Evolutionary conservation across 345 rosid species (phyloP).

Genomic region (Passiflora organensis): DNA sequence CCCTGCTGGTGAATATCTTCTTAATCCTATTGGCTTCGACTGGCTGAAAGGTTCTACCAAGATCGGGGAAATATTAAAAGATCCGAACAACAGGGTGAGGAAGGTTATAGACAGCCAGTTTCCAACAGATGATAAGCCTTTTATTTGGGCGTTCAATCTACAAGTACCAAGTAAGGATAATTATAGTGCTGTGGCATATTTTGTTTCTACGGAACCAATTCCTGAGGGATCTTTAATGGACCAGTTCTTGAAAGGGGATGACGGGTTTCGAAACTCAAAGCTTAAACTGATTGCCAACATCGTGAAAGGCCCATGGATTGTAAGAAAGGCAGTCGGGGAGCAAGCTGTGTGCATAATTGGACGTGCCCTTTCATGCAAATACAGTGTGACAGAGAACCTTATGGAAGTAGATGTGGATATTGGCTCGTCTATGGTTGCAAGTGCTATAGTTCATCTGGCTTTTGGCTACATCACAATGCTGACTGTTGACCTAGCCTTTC

Average conservation of each 20-base stretch:
- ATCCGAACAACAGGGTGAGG: slow-evolving; percentile 56
- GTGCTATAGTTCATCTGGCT: slow-evolving; percentile 87
- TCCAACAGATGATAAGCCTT: slow-evolving; percentile 58
- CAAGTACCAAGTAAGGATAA: slow-evolving; percentile 90
- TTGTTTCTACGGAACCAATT: slow-evolving; percentile 48
- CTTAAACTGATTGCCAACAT: slow-evolving; percentile 93
- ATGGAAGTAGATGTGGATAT: slow-evolving; percentile 87
- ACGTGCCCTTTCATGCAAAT: slow-evolving; percentile 72
- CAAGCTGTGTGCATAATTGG: slow-evolving; percentile 93
- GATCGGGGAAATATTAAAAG: slow-evolving; percentile 48
- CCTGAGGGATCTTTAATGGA: slow-evolving; percentile 69
- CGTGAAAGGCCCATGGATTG: slow-evolving; percentile 95
- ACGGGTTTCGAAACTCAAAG: slow-evolving; percentile 61
- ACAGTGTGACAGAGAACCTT: slow-evolving; percentile 41
- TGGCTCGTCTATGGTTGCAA: slow-evolving; percentile 95
- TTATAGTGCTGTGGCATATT: slow-evolving; percentile 86
- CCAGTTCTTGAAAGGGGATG: slow-evolving; percentile 75
- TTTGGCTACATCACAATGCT: slow-evolving; percentile 79
- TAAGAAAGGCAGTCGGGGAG: slow-evolving; percentile 94
- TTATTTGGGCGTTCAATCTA: slow-evolving; percentile 91
- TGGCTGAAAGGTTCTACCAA: slow-evolving; percentile 75
- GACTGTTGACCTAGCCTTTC: slow-evolving; percentile 90
- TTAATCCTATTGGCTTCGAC: slow-evolving; percentile 81
- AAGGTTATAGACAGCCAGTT: slow-evolving; percentile 52
- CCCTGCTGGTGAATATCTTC: slow-evolving; percentile 65